Evolutionary conservation across 169 alveolate species (phyloP).

Genomic region (Eimeria acervulina): DNA sequence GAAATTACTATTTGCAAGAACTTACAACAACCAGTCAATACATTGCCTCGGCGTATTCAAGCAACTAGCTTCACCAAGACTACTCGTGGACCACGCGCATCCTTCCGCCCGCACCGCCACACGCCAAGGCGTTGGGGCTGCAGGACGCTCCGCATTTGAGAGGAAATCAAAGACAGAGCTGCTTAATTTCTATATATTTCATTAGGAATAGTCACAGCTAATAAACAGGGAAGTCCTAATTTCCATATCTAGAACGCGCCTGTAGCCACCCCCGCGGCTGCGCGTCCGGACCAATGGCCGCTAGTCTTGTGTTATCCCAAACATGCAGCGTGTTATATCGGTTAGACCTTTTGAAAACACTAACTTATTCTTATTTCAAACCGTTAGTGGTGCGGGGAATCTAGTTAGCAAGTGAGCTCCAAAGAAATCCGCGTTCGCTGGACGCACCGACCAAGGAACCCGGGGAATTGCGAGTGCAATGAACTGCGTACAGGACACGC

Average conservation of each 20-base stretch:
- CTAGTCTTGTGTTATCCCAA: background rate
- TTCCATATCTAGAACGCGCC: background rate
- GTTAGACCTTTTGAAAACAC: background rate
- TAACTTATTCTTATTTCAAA: background rate
- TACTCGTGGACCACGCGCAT: background rate
- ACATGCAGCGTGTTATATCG: background rate
- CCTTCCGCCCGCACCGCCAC: background rate
- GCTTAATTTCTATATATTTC: background rate
- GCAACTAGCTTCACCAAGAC: background rate
- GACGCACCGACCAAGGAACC: background rate
- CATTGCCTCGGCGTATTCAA: background rate
- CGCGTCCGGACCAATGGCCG: conserved; percentile 35
- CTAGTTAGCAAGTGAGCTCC: background rate
- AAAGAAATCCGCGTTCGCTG: background rate
- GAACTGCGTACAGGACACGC: background rate
- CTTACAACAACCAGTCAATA: background rate
- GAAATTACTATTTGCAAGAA: background rate
- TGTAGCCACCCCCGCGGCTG: background rate
- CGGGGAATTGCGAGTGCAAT: background rate
- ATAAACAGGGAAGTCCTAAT: background rate
- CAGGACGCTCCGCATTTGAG: background rate
- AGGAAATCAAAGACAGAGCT: background rate
- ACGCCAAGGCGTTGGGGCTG: background rate
- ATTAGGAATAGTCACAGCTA: background rate
- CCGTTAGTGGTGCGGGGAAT: too few species aligned